These are phyloP conservation scores for Datisca glomerata DNA, from an alignment of 306 rosid species.

Conservation along the genomic window DNA sequence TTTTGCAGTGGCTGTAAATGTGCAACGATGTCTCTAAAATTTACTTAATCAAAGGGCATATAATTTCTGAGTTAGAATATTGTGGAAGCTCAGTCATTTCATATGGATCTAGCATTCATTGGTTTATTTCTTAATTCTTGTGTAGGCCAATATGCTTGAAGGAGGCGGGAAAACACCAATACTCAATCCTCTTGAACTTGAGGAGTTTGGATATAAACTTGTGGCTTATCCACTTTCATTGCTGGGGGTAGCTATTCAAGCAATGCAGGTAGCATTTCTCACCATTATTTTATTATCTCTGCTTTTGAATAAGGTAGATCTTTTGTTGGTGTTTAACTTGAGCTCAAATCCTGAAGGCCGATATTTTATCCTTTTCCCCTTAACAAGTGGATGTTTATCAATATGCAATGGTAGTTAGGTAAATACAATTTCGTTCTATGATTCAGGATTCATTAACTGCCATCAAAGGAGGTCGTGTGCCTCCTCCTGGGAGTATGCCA, in stretches of 20 bases:
- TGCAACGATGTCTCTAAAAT: no score
- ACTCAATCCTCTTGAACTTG: slow-evolving; percentile 63
- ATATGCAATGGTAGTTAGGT: no score
- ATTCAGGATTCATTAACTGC: slow-evolving; percentile 74
- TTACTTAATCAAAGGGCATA: no score
- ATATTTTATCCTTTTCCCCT: no score
- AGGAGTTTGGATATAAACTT: slow-evolving; percentile 66
- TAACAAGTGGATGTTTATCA: no score
- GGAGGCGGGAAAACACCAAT: slow-evolving; percentile 96
- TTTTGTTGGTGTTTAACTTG: no score
- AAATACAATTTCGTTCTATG: neutral
- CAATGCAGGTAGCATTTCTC: slow-evolving; percentile 86
- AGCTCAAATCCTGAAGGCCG: no score
- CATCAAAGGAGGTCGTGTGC: slow-evolving; percentile 82
- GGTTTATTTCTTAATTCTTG: neutral
- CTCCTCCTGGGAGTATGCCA: slow-evolving; percentile 95
- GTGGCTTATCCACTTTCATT: slow-evolving; percentile 86
- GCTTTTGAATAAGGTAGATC: no score
- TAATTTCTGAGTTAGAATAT: neutral
- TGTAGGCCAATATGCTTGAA: slow-evolving; percentile 92
- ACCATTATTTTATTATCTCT: no score
- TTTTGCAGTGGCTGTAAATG: no score
- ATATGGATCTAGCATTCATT: neutral
- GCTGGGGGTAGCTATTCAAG: slow-evolving; percentile 77
- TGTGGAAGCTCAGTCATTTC: neutral